Evolutionary conservation across 2,329 filamentous ascomycete genomes (phyloP).

Genomic region (Alternaria burnsii): DNA sequence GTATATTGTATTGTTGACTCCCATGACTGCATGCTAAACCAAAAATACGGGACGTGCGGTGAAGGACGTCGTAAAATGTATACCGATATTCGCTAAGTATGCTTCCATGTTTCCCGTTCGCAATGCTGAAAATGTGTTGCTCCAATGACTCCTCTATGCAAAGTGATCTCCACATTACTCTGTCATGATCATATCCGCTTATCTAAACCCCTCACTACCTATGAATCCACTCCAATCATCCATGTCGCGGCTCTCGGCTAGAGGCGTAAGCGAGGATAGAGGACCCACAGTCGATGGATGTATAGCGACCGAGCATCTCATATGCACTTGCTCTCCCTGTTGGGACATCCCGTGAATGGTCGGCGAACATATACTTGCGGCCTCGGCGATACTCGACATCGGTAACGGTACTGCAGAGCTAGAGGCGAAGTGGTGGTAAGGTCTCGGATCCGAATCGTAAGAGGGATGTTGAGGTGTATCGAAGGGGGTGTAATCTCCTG

Average conservation of each 20-base stretch:
- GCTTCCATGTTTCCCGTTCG: background rate
- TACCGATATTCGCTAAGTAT: background rate
- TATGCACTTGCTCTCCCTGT: background rate
- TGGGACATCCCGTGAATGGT: background rate
- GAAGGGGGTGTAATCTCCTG: background rate
- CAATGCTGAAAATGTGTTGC: background rate
- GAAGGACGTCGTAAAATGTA: background rate
- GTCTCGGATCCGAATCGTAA: no score
- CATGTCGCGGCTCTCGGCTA: background rate
- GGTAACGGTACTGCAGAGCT: background rate
- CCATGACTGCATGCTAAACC: background rate
- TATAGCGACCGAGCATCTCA: background rate
- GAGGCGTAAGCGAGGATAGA: background rate
- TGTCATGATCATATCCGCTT: no score
- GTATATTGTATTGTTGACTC: no score
- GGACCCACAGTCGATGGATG: background rate
- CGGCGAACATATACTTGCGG: background rate
- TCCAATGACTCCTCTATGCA: background rate
- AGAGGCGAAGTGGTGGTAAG: background rate
- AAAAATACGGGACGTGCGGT: background rate
- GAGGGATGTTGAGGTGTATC: background rate
- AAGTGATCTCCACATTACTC: background rate
- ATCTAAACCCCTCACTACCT: background rate
- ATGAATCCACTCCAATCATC: constrained; percentile 1
- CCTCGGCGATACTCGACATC: background rate